Percentiles rank a stretch among this genome's conserved stretches.
phyloP scores from a whole-genome alignment of 768 basidiomycete species.

The Exsudoporus frostii region DNA sequence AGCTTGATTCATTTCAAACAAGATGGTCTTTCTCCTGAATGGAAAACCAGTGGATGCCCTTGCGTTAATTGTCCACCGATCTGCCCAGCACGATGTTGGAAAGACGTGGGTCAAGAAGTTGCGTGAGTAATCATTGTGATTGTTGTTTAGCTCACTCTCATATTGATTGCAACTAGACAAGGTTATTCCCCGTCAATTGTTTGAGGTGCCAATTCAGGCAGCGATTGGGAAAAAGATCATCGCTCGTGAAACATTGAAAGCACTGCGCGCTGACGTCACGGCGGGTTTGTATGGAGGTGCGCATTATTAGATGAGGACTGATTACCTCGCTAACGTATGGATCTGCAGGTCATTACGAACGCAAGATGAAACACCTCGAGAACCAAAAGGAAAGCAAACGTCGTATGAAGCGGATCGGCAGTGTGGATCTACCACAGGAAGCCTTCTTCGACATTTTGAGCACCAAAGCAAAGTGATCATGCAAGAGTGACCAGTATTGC shows the following conservation, averaged over 20 bases:
- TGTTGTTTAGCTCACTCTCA: background rate
- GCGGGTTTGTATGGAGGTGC: constrained; percentile 88
- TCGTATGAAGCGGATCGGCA: constrained; percentile 83
- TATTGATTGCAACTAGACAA: constrained; percentile 50
- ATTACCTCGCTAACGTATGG: background rate
- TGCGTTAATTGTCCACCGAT: constrained; percentile 86
- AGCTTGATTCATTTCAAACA: constrained; percentile 1
- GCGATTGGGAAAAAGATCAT: constrained; percentile 83
- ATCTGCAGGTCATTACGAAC: constrained; percentile 77
- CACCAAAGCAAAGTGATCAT: constrained; percentile 40
- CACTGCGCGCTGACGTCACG: constrained; percentile 87
- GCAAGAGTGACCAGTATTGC: background rate
- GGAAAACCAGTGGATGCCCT: constrained; percentile 89
- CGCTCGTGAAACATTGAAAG: constrained; percentile 84
- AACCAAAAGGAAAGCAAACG: constrained; percentile 94
- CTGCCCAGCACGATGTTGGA: constrained; percentile 70
- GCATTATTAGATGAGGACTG: constrained; percentile 5
- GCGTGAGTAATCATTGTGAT: constrained; percentile 48
- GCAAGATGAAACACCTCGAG: constrained; percentile 84
- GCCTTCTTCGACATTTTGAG: constrained; percentile 92
- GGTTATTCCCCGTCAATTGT: constrained; percentile 89
- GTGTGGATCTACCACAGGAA: constrained; percentile 88
- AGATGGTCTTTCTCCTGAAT: constrained; percentile 93
- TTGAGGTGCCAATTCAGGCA: constrained; percentile 95
- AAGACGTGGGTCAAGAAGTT: constrained; percentile 89